These are phyloP conservation scores for Tephrocybe sp. DNA, from an alignment of 768 basidiomycete species.

Conservation along the genomic window DNA sequence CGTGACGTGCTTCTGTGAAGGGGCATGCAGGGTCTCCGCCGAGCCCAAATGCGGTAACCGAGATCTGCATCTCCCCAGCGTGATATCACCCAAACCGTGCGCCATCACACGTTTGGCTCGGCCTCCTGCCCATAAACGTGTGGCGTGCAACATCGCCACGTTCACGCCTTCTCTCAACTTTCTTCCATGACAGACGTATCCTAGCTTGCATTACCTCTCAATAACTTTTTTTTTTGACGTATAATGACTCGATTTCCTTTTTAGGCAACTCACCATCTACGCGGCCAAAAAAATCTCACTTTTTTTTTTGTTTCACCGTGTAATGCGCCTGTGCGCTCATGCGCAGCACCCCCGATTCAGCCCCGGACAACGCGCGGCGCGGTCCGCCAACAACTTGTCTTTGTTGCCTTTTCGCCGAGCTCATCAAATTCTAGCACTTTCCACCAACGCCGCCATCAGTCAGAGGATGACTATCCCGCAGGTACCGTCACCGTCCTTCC, in stretches of 20 bases:
- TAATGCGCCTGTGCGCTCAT: not conserved
- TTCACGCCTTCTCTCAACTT: constrained; percentile 6
- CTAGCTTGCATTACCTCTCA: too few relatives aligned
- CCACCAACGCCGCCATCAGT: not conserved
- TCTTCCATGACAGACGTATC: too few relatives aligned
- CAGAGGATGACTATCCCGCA: constrained; percentile 1
- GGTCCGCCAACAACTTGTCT: not conserved
- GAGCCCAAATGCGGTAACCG: constrained; percentile 9
- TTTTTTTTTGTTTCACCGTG: too few relatives aligned
- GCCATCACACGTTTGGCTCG: constrained; percentile 32
- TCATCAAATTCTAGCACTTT: constrained; percentile 15
- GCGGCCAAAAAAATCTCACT: too few relatives aligned
- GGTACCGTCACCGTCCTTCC: constrained; percentile 8
- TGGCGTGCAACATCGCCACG: constrained; percentile 26
- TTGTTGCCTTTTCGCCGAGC: constrained; percentile 11
- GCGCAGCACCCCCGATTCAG: constrained; percentile 1
- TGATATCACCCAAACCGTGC: constrained; percentile 18
- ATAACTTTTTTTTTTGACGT: too few relatives aligned
- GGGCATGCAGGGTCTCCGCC: constrained; percentile 19
- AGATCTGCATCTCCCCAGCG: constrained; percentile 14
- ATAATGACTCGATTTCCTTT: too few relatives aligned
- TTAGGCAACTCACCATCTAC: not conserved
- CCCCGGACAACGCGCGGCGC: not conserved
- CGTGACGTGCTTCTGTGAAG: constrained; percentile 20
- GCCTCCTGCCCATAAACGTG: constrained; percentile 24